phyloP scores from a whole-genome alignment of 129 eudicot species.

The Artemisia tridentata region DNA sequence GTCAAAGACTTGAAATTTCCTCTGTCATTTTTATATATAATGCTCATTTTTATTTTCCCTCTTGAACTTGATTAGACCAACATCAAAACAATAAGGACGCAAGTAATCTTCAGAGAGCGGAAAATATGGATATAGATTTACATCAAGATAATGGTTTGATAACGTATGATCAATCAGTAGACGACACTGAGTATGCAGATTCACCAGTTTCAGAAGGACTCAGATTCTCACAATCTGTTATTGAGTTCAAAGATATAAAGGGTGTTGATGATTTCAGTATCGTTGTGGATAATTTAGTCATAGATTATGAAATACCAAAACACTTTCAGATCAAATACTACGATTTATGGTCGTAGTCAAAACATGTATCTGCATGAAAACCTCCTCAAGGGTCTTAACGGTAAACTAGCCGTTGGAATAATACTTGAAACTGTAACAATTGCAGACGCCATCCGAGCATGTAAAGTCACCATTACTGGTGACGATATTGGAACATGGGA shows the following conservation, averaged over 20 bases:
- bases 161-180: slow-evolving; percentile 34
- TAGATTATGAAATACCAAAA: slow-evolving; percentile 57
- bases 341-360: no score
- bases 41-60: no score
- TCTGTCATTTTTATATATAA: no score
- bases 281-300: slow-evolving; percentile 50
- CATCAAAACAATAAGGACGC: not conserved
- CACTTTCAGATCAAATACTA: slow-evolving; percentile 54
- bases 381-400: slow-evolving; percentile 54
- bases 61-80: no score
- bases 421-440: slow-evolving; percentile 62
- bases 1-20: no score
- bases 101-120: slow-evolving; percentile 10
- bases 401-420: slow-evolving; percentile 51
- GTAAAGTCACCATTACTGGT: slow-evolving; percentile 27
- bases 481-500: slow-evolving; percentile 56
- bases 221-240: slow-evolving; percentile 46
- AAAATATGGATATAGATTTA: slow-evolving; percentile 14
- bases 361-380: slow-evolving; percentile 66
- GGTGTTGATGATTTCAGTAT: slow-evolving; percentile 46
- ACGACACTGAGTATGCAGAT: slow-evolving; percentile 20
- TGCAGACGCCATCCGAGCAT: slow-evolving; percentile 62
- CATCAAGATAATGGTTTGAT: slow-evolving; percentile 23
- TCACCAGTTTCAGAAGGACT: slow-evolving; percentile 42
- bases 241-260: slow-evolving; percentile 45